Percentiles rank a stretch among this genome's conserved stretches.
Conservation (phyloP, 192 early-diverging fungal species). For the Coemansia furcata region DNA sequence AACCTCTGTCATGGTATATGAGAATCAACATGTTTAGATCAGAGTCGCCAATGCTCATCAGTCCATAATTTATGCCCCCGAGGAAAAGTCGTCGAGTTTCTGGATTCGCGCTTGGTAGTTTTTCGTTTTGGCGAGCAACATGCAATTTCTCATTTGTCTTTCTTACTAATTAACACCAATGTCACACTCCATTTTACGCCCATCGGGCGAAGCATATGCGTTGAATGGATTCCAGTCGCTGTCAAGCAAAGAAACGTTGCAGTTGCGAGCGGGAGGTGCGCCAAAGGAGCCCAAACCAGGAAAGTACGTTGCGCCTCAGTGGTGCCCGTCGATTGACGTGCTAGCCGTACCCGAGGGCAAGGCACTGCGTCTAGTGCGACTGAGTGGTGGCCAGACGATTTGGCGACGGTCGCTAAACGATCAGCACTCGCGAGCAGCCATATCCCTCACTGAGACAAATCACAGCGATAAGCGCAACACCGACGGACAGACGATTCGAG, state of each 20-base stretch:
- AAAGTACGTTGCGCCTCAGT: conserved; percentile 25
- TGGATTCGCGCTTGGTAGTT: not conserved
- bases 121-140: not conserved
- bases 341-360: conserved; percentile 39
- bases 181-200: not conserved
- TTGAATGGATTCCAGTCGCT: conserved; percentile 38
- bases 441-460: not conserved
- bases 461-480: not conserved
- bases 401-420: conserved; percentile 32
- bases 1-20: no score
- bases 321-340: conserved; percentile 38
- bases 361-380: conserved; percentile 30
- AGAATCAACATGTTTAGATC: not conserved
- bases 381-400: conserved; percentile 45
- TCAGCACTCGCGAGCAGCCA: not conserved
- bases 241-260: conserved; percentile 15
- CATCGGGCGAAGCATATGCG: not conserved
- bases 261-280: conserved; percentile 21
- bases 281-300: not conserved
- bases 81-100: no score
- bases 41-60: not conserved
- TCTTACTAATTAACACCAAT: not conserved
- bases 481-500: conserved; percentile 9
- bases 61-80: not conserved
- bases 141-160: not conserved